Evolutionary conservation across 768 basidiomycete genomes (phyloP).

Genomic region (Termitomyces sp.): DNA sequence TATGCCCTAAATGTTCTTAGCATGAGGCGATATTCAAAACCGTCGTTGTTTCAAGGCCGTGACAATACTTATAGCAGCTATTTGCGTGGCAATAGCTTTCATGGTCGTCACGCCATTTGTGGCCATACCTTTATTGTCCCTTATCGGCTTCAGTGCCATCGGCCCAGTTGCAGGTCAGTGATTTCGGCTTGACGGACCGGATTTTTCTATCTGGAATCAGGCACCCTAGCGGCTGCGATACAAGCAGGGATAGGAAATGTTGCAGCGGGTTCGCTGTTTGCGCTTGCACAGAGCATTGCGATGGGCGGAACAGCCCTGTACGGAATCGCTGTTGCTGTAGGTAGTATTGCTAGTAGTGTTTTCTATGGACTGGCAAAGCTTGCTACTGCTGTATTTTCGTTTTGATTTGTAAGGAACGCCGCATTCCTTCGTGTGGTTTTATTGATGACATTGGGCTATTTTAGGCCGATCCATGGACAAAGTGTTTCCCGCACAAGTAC

Average conservation of each 20-base stretch:
- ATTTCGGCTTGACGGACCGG: not conserved
- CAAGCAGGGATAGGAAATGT: conserved; percentile 3
- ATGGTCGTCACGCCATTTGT: not conserved
- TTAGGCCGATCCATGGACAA: no score
- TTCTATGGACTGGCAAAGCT: not conserved
- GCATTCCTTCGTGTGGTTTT: not conserved
- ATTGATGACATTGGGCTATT: no score
- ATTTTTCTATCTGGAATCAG: not conserved
- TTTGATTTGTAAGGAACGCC: not conserved
- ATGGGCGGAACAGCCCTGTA: conserved; percentile 9
- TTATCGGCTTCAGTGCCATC: not conserved
- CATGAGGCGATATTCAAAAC: no score
- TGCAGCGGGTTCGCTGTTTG: conserved; percentile 5
- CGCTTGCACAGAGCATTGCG: conserved; percentile 12
- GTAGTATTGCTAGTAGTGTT: not conserved
- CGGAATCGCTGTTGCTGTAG: not conserved
- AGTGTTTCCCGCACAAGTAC: no score
- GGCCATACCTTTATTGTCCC: not conserved
- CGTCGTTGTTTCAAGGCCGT: no score
- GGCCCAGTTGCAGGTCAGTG: conserved; percentile 2
- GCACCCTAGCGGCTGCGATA: not conserved
- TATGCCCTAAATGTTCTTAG: not conserved
- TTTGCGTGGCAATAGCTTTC: not conserved
- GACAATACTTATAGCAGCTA: not conserved
- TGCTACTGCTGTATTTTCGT: not conserved